Evolutionary conservation across 148 eudicot species (phyloP).

Genomic region (Rheum nobile): DNA sequence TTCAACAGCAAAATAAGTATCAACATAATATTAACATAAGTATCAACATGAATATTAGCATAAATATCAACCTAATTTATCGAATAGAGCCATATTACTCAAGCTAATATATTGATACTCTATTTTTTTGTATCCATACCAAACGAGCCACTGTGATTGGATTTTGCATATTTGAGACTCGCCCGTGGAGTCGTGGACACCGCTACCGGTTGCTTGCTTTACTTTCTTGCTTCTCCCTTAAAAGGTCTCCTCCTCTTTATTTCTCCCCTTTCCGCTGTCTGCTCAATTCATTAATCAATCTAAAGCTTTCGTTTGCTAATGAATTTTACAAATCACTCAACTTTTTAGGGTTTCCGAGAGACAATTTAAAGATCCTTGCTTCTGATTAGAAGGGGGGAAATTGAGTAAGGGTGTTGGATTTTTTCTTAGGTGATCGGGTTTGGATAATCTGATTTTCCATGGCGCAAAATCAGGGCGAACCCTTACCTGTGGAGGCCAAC

Average conservation of each 20-base stretch:
- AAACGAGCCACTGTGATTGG: too few species aligned
- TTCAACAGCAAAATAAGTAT: too few species aligned
- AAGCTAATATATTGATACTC: too few species aligned
- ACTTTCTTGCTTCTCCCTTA: neutral
- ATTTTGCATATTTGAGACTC: neutral
- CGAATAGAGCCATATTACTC: too few species aligned
- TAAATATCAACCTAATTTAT: too few species aligned
- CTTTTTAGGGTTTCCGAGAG: neutral
- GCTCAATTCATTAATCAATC: neutral
- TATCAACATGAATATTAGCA: too few species aligned
- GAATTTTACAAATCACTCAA: neutral
- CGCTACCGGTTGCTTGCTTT: neutral
- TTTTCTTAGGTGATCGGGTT: neutral
- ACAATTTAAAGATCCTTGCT: neutral
- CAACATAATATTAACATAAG: too few species aligned
- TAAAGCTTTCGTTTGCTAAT: neutral
- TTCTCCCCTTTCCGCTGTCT: neutral
- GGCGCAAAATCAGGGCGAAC: conserved; percentile 15
- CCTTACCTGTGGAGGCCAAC: conserved; percentile 12
- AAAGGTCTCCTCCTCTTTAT: neutral
- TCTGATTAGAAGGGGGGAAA: neutral
- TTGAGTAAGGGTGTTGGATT: neutral
- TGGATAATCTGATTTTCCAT: conserved; percentile 9
- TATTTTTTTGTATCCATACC: too few species aligned
- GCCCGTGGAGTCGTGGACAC: neutral